These are phyloP conservation scores for Backusella mclennaniae DNA, from an alignment of 192 early-diverging fungal species.

Conservation along the genomic window DNA sequence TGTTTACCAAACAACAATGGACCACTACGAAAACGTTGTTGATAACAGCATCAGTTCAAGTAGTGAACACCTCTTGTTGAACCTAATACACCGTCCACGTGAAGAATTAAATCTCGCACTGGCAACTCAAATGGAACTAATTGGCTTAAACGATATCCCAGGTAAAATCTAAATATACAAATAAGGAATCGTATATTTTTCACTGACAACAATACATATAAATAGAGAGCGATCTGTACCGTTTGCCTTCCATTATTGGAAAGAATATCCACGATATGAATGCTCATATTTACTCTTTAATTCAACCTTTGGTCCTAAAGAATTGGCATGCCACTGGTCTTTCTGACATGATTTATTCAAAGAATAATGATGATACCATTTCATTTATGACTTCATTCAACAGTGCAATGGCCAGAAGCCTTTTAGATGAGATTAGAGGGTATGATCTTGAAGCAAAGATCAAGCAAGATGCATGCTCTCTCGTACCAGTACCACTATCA, in stretches of 20 bases:
- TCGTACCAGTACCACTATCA: not conserved
- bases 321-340: not conserved
- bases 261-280: constrained; percentile 8
- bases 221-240: not conserved
- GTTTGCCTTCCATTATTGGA: not conserved
- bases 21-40: not conserved
- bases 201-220: not conserved
- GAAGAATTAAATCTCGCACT: not conserved
- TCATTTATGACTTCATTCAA: constrained; percentile 9
- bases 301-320: not conserved
- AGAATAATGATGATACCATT: not conserved
- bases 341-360: not conserved
- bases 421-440: not conserved
- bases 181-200: not conserved
- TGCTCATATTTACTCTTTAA: not conserved
- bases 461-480: not conserved
- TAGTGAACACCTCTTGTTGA: not conserved
- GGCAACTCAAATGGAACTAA: not conserved
- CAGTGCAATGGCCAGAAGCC: not conserved
- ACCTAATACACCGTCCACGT: not conserved
- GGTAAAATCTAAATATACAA: constrained; percentile 1
- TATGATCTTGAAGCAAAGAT: not conserved
- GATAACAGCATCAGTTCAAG: not conserved
- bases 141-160: not conserved
- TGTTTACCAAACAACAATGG: not conserved